Evolutionary conservation across 2,329 filamentous ascomycete species (phyloP), one percentile per base, ranked within the genome.

Genomic region (Aspergillus sp.): DNA sequence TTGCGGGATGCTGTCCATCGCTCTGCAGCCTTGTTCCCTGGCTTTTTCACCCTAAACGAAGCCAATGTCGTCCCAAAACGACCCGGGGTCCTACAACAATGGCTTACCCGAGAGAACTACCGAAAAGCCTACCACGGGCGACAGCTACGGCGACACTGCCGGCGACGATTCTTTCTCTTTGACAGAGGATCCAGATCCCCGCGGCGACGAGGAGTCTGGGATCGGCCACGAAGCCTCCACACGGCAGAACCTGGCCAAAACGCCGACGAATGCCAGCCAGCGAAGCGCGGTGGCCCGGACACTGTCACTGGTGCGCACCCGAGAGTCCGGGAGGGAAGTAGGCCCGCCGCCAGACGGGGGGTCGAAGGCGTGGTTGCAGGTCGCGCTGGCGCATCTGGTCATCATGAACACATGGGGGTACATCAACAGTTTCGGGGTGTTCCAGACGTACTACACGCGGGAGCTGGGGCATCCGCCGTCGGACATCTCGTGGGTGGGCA

Each of bases 331-430:
- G 3, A 54, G 47, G 36, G 52, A 58, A 24, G 39, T 57, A 8
- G 59, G 57, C 0, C 61, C 60, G 8, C 58, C 62, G 8, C 61
- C 62, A 4, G 62, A 76, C 34, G 72, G 72, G 5, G 73, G 73
- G 1, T 45, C 67, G 16, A 48, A 57, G 19, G 73, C 73, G n/a
- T 76, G 72, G 72, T 54, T 63, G 1, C 73, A 76, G 44, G 70
- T 71, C 3, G 58, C 64, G 2, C 58, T 72, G 8, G 66, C 58
- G 2, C 72, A 72, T 44, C 53, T 71, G 29, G 60, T 74, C 28
- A 70, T 72, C 43, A 71, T 75, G 49, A 74, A 69, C 42, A 72
- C 72, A 1, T 78, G 74, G 65, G 61, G 63, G 3, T 69, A 66
- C 37, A 63, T 70, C 45, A 68, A 65, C 27, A 67, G 67, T n/a